Percentiles rank a stretch among this genome's conserved stretches.
phyloP scores from a whole-genome alignment of 306 rosid species.

The Sicyos edulis region DNA sequence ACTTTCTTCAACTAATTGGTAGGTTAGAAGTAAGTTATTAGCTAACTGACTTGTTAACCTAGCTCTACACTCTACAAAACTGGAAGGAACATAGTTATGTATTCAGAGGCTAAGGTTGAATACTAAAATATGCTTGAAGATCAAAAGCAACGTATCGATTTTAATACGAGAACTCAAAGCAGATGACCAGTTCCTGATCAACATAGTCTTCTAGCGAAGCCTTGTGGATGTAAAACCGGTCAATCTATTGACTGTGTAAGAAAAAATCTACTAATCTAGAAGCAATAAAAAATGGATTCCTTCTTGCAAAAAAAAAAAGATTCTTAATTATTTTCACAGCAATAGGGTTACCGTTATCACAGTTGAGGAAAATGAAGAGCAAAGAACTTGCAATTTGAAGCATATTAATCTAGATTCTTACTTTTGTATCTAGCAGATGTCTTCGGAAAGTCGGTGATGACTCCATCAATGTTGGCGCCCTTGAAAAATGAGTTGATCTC shows the following conservation, averaged over 20 bases:
- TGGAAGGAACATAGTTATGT: neutral
- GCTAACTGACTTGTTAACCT: no score
- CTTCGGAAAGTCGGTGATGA: conserved; percentile 73
- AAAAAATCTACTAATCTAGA: neutral
- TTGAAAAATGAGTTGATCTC: conserved; percentile 63
- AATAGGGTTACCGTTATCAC: neutral
- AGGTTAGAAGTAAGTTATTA: no score
- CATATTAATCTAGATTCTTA: conserved; percentile 31
- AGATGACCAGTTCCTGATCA: neutral
- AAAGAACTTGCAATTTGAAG: neutral
- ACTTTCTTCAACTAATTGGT: no score
- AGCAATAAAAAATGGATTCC: no score
- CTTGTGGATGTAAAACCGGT: neutral
- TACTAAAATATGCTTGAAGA: neutral
- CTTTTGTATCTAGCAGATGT: conserved; percentile 81
- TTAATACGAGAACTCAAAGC: neutral
- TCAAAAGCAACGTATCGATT: neutral
- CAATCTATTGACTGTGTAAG: neutral
- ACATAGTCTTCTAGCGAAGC: neutral
- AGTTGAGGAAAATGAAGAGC: neutral
- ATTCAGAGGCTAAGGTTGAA: neutral
- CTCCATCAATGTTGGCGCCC: conserved; percentile 43
- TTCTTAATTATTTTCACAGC: no score
- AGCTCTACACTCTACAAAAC: no score
- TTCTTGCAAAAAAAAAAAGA: no score